Conservation (phyloP, 1,284 basidiomycete species). For the Melanopsichium pennsylvanicum region DNA sequence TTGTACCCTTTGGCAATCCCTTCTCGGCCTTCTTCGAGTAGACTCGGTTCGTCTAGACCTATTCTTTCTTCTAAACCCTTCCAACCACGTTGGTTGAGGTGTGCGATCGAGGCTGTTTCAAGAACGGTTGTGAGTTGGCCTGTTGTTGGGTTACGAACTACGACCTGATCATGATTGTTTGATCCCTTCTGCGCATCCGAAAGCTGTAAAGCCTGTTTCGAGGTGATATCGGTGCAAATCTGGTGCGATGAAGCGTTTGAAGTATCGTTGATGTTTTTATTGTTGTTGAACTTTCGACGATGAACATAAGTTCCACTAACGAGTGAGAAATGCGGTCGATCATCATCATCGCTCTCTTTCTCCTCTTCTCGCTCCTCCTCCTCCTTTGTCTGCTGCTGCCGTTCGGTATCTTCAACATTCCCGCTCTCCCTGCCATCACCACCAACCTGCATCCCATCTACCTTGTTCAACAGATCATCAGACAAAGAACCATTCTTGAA, state of each 20-base stretch:
- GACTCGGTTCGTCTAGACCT: constrained; percentile 80
- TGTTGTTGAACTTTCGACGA: constrained; percentile 72
- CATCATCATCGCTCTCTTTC: constrained; percentile 68
- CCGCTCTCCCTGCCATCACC: constrained; percentile 14
- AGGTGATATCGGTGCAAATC: constrained; percentile 33
- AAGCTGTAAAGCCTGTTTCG: not conserved
- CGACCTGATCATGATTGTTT: constrained; percentile 64
- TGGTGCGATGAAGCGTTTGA: not conserved
- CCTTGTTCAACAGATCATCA: not conserved
- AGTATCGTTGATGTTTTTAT: too few relatives aligned
- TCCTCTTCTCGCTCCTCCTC: constrained; percentile 27
- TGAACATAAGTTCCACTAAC: constrained; percentile 86
- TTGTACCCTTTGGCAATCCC: constrained; percentile 89
- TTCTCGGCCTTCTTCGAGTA: constrained; percentile 84
- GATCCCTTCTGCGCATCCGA: too few relatives aligned
- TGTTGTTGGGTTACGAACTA: constrained; percentile 74
- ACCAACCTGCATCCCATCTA: constrained; percentile 4
- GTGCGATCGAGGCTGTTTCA: constrained; percentile 69
- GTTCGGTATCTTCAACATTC: constrained; percentile 1
- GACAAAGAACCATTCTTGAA: constrained; percentile 14
- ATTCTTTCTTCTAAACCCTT: constrained; percentile 82
- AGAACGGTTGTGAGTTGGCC: constrained; percentile 69
- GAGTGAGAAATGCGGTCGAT: constrained; percentile 75
- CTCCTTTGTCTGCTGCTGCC: constrained; percentile 1
- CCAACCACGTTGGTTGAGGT: constrained; percentile 77